phyloP scores from a whole-genome alignment of 345 rosid species.

The Hevea brasiliensis region DNA sequence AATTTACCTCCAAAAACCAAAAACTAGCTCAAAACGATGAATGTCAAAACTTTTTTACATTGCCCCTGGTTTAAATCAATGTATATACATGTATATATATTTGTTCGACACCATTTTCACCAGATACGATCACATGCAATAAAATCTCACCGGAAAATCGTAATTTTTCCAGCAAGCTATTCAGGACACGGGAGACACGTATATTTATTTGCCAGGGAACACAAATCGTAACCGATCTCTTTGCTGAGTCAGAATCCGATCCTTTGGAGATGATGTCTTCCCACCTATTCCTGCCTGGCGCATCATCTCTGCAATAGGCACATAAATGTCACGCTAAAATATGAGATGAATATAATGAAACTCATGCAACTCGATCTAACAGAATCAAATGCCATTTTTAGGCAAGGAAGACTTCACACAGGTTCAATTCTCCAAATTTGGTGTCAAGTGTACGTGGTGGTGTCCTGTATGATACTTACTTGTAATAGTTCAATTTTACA shows the following conservation, averaged over 20 bases:
- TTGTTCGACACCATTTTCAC: slow-evolving; percentile 30
- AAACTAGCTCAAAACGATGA: too few species aligned
- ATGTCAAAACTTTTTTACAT: too few species aligned
- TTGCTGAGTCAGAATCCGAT: slow-evolving; percentile 19
- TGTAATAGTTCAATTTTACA: too few species aligned
- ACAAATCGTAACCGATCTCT: slow-evolving; percentile 26
- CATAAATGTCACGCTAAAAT: neutral
- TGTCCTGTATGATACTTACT: too few species aligned
- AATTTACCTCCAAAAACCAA: too few species aligned
- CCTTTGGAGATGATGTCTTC: slow-evolving; percentile 33
- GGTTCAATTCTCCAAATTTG: too few species aligned
- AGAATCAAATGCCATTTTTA: too few species aligned
- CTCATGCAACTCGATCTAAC: neutral
- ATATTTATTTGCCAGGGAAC: slow-evolving; percentile 28
- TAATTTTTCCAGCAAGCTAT: slow-evolving; percentile 29
- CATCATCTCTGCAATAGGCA: slow-evolving; percentile 24
- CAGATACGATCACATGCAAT: slow-evolving; percentile 23
- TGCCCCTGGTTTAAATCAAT: too few species aligned
- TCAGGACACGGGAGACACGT: slow-evolving; percentile 27
- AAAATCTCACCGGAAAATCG: slow-evolving; percentile 25
- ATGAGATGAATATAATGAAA: neutral
- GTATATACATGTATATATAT: too few species aligned
- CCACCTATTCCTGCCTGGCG: slow-evolving; percentile 29
- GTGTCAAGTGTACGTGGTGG: too few species aligned
- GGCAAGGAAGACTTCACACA: too few species aligned